A percentile compares a stretch with the other conserved stretches of the same genome.
These are phyloP conservation scores for Cytospora schulzeri DNA, from an alignment of 2,329 filamentous ascomycete genomes.

Conservation along the genomic window DNA sequence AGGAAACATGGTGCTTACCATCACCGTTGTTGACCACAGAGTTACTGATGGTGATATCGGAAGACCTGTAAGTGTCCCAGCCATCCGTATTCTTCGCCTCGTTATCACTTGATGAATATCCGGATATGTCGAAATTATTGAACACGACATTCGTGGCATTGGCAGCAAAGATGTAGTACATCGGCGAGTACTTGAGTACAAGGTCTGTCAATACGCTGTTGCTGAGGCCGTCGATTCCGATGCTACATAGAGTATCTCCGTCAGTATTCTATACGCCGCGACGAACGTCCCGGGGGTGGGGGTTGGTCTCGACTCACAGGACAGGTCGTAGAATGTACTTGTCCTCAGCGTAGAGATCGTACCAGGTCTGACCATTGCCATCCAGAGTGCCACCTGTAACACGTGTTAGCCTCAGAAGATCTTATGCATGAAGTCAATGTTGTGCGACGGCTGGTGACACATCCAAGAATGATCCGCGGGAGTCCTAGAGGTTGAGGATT, in stretches of 20 bases:
- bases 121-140: conserved; percentile 61
- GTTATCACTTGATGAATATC: conserved; percentile 52
- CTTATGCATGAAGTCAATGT: conserved; percentile 14
- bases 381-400: conserved; percentile 47
- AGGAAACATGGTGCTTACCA: conserved; percentile 38
- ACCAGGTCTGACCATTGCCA: conserved; percentile 67
- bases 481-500: neutral
- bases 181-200: conserved; percentile 56
- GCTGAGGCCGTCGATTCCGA: conserved; percentile 61
- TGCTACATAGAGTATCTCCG: conserved; percentile 23
- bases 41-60: conserved; percentile 64
- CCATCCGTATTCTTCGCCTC: conserved; percentile 67
- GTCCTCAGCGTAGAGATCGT: conserved; percentile 60
- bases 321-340: conserved; percentile 62
- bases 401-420: conserved; percentile 14
- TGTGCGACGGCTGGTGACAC: conserved; percentile 1
- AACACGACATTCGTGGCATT: conserved; percentile 64
- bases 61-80: conserved; percentile 62
- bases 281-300: neutral
- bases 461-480: neutral
- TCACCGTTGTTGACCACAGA: conserved; percentile 67
- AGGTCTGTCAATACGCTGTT: conserved; percentile 59
- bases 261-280: conserved; percentile 3
- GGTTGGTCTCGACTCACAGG: conserved; percentile 35
- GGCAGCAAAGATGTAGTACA: conserved; percentile 64